Base-by-base conservation (phyloP, 306 rosid genomes). In the Prunus mira region DNA sequence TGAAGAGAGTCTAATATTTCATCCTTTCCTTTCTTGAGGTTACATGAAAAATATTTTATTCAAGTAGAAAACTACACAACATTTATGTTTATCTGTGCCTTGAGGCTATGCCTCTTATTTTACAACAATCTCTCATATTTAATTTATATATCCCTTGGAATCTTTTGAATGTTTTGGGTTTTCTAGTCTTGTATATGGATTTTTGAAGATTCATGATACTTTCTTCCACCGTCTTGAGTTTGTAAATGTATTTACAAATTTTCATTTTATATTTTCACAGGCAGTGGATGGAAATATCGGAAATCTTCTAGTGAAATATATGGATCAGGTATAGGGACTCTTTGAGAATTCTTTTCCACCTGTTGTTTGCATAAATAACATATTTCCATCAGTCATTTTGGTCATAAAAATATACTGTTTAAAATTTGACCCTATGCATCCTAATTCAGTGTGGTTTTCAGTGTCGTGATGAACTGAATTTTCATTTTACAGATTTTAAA, bases 401-500 rank as follows among this genome's bases (percentile, higher is more conserved):
- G 66, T 69, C 20, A 25, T 46, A 7, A 46, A 18, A 25, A 27
- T 34, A 19, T 22, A 18, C 47, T 51, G 24, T 65, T 63, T 65
- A 34, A 61, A 10, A 34, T 78, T 60, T 27, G 49, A 65, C 66
- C 55, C 67, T 61, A 50, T 80, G 12, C 71, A 68, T 63, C 74
- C 56, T 38, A 38, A 50, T 83, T 77, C 45, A 43, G 60, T 62
- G 28, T 38, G 65, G 69, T 64, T 65, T 75, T 71, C 80, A 72
- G 58, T 67, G 22, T 62, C 73, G 27, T 79, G 69, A 73, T 72
- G 80, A 76, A 79, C 30, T 75, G 69, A 66, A 30, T 52, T 76
- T 78, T 62, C 75, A 76, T 83, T 76, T 75, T 74, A 64, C 90
- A 93, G 97, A 90, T 89, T 77, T 74, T 93, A 84, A 86, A 89